These are phyloP conservation scores for Yueomyces sinensis DNA, from an alignment of 805 yeast species.

Conservation along the genomic window DNA sequence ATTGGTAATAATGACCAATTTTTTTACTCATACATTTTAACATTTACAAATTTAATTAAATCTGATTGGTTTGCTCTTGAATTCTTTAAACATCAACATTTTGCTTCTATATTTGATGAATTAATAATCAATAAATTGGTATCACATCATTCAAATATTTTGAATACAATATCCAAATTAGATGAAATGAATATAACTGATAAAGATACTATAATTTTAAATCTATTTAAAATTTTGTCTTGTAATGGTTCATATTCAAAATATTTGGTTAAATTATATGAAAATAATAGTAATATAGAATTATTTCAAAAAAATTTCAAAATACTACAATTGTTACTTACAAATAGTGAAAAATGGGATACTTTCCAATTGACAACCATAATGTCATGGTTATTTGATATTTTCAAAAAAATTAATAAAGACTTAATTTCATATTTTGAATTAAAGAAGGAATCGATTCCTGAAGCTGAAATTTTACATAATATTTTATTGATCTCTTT, in stretches of 20 bases:
- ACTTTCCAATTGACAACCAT: slow-evolving; percentile 26
- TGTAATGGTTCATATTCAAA: slow-evolving; percentile 26
- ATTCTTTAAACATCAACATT: slow-evolving; percentile 11
- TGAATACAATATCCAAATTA: slow-evolving; percentile 1
- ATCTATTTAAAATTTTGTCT: slow-evolving; percentile 18
- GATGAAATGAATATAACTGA: slow-evolving; percentile 1
- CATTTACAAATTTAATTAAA: slow-evolving; percentile 11
- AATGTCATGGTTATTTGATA: slow-evolving; percentile 27
- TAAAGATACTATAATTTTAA: slow-evolving; percentile 11
- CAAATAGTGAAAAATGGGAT: slow-evolving; percentile 27
- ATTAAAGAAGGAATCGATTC: slow-evolving; percentile 6
- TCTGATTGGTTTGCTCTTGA: slow-evolving; percentile 15
- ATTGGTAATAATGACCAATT: slow-evolving; percentile 5
- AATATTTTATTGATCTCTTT: slow-evolving; percentile 16
- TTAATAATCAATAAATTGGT: slow-evolving; percentile 9
- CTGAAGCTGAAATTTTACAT: slow-evolving; percentile 13
- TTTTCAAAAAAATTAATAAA: slow-evolving; percentile 14
- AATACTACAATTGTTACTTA: slow-evolving; percentile 22
- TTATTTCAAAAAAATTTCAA: slow-evolving; percentile 11
- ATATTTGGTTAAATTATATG: slow-evolving; percentile 11
- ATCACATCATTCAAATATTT: slow-evolving; percentile 7
- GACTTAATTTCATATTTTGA: slow-evolving; percentile 17
- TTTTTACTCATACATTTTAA: slow-evolving; percentile 10
- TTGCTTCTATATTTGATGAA: slow-evolving; percentile 8
- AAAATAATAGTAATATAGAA: slow-evolving; percentile 4